Percentiles rank a stretch among this genome's conserved stretches.
Conservation (phyloP, 495 filamentous ascomycete species). For the Talaromyces ruber region DNA sequence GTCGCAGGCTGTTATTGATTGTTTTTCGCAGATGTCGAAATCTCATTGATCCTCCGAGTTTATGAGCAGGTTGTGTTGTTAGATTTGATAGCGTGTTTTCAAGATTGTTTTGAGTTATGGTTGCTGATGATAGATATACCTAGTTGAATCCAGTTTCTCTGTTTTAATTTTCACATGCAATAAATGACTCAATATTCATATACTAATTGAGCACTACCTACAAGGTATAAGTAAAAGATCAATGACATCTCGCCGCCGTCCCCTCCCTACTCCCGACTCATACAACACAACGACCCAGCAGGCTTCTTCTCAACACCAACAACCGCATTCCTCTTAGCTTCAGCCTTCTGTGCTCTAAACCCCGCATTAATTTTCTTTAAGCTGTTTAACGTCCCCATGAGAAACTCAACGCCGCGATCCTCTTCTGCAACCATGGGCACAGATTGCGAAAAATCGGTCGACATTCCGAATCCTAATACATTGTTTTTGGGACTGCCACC, state of each 20-base stretch:
- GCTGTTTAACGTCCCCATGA: background rate
- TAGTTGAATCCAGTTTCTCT: background rate
- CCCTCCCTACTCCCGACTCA: background rate
- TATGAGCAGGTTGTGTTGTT: background rate
- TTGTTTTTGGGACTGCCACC: background rate
- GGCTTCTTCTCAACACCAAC: background rate
- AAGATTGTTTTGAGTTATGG: background rate
- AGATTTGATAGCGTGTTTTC: background rate
- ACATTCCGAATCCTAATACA: background rate
- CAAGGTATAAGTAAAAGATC: background rate
- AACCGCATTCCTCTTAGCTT: background rate
- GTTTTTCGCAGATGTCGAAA: background rate
- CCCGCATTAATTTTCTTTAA: background rate
- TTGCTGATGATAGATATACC: background rate
- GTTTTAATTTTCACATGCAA: background rate
- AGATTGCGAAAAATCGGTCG: background rate
- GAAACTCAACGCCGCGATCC: background rate
- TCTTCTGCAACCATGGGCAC: background rate
- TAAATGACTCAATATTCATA: background rate
- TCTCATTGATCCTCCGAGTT: background rate
- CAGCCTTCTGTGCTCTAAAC: background rate
- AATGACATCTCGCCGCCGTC: background rate
- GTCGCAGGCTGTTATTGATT: background rate
- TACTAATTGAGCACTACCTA: background rate
- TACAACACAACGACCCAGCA: background rate